Evolutionary conservation across 225 moss, liverwort and hornwort species (phyloP), one percentile per base, ranked within the genome.

Genomic region (Rhytidiadelphus loreus): DNA sequence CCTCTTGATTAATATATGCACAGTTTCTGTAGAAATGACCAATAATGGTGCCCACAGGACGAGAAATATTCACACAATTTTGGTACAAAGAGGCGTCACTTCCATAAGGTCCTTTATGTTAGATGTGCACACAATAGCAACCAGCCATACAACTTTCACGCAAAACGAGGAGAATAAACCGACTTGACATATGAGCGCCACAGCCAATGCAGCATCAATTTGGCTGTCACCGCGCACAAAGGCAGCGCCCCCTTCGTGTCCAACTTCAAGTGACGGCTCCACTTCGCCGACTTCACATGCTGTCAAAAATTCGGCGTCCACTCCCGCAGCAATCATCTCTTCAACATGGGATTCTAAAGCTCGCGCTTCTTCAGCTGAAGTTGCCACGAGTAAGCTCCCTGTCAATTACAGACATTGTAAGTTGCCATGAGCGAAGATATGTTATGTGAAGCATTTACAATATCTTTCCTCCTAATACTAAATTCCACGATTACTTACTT

Each of bases 351-450:
- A 87, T 85, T 89, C 92, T 84, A 98, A 91, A 44, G 88, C 90
- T 28, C 88, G 83, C 56, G 94, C 93, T 92, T 98, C 94, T 85
- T 92, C 94, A 81, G 83, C 83, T 26, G 95, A 94, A 17, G 91
- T 88, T 83, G 91, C 93, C 74, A 96, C 94, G 53, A 98, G 89
- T 77, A 98, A 92, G 90, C 98, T 98, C 85, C 98, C 98, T 98
- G 91, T 39, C 65, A 86, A 74, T 78, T 60, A 93, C 29, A 85
- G 55, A 55, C 73, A 63, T 32, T 7, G 57, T 35, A 30, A 59
- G 33, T 11, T 71, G 56, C 71, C 53, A 53, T 68, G 29, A 91
- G 43, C 61, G 80, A 56, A 77, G 28, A 77, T 35, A 39, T 18
- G 48, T 39, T 30, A 61, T 58, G 48, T 63, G 73, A 80, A 80